Conservation (phyloP, 2,329 filamentous ascomycete species). For the Alternaria sp. region DNA sequence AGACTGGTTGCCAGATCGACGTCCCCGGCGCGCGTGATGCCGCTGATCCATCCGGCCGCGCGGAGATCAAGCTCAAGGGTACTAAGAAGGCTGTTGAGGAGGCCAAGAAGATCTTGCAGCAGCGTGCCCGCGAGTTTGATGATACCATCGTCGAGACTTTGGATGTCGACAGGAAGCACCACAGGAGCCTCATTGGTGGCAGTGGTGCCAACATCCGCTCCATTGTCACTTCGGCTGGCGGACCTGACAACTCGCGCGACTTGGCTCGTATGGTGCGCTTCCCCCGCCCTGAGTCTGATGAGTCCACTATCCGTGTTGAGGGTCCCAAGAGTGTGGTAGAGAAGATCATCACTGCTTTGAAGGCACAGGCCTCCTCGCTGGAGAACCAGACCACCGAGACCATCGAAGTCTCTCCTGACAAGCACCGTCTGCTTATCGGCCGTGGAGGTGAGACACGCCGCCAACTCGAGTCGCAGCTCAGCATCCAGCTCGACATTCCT, state of each 20-base stretch:
- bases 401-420: constrained; percentile 83
- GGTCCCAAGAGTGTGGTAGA: constrained; percentile 84
- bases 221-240: constrained; percentile 86
- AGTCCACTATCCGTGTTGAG: constrained; percentile 85
- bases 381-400: constrained; percentile 80
- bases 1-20: constrained; percentile 88
- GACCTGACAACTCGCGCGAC: constrained; percentile 82
- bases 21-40: constrained; percentile 82
- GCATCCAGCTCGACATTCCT: constrained; percentile 86
- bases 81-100: constrained; percentile 89
- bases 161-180: constrained; percentile 93
- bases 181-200: constrained; percentile 85
- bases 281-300: constrained; percentile 84
- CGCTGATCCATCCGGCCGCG: constrained; percentile 67
- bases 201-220: constrained; percentile 84
- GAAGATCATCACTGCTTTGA: constrained; percentile 82
- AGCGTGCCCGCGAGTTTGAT: constrained; percentile 86
- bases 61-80: constrained; percentile 90
- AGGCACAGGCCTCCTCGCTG: constrained; percentile 80
- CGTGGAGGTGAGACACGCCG: constrained; percentile 88
- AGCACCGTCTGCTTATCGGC: constrained; percentile 90
- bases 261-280: constrained; percentile 92
- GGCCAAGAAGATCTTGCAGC: constrained; percentile 87
- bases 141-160: constrained; percentile 84
- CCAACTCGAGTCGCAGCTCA: constrained; percentile 83